Evolutionary conservation across 1,284 basidiomycete species (phyloP), one percentile per base, ranked within the genome.

Genomic region (Cryptococcus sp.): DNA sequence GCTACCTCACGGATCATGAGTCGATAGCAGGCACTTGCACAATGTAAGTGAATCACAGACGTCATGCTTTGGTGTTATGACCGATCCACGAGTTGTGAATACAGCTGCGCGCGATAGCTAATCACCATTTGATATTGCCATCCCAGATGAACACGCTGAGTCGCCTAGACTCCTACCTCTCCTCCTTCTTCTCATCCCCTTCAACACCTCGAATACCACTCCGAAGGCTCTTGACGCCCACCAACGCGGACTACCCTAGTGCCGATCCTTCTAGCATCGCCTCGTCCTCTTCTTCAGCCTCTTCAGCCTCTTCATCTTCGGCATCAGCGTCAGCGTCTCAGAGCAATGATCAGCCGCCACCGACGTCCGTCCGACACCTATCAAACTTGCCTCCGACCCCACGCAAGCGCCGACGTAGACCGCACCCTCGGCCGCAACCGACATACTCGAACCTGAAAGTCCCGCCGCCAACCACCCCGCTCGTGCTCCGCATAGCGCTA

Each of bases 381-480:
- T 60, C 58, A 2, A 57, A 53, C 19, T 41, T 60, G 2, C 60
- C 63, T 35, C 57, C 51, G 3, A 55, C 58, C 15, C 59, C 58
- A 19, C 30, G 53, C 13, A 35, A 52, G 16, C 46, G 43, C 16
- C 30, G 48, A 20, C 25, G 43, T 16, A n/a, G 25, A 27, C 50
- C 51, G 7, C 57, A 40, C n/a, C 52, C 48, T 25, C 50, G 55
- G 6, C 22, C 50, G 22, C 63, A 66, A 48, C 57, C 64, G 1
- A 70, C 68, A 15, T 68, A 71, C 10, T 62, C 74, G 10, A 64
- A 54, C 20, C 66, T 74, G 58, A 72, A 74, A 57, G 64, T 75
- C 0, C 74, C 76, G 1, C 73, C 74, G 5, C 74, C 75, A 0
- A 68, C 70, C 2, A 74, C 74, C 3, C 76, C 74, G 7, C 48